phyloP scores from a whole-genome alignment of 805 yeast genomes.

The Lipomyces anomalus region DNA sequence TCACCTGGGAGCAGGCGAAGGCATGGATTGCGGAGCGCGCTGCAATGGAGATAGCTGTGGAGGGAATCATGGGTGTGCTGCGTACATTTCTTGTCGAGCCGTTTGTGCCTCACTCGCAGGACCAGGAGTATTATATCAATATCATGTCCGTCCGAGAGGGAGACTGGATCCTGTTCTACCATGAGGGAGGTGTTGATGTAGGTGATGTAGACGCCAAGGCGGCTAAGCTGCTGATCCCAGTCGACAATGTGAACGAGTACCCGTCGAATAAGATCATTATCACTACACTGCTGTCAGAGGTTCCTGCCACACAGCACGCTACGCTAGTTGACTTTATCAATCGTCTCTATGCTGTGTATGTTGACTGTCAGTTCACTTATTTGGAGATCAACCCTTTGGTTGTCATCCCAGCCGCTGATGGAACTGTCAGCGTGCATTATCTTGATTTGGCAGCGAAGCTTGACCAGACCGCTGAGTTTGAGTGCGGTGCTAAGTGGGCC shows the following conservation, averaged over 20 bases:
- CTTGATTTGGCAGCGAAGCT: slow-evolving; percentile 45
- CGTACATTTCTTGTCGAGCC: slow-evolving; percentile 43
- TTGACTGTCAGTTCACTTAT: slow-evolving; percentile 43
- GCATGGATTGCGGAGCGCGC: slow-evolving; percentile 43
- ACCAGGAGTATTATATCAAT: slow-evolving; percentile 44
- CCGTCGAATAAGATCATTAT: slow-evolving; percentile 37
- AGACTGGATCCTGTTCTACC: slow-evolving; percentile 44
- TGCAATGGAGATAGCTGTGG: slow-evolving; percentile 37
- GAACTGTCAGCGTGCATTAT: slow-evolving; percentile 40
- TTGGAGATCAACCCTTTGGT: slow-evolving; percentile 44
- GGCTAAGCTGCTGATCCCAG: slow-evolving; percentile 39
- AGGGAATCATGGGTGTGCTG: slow-evolving; percentile 37
- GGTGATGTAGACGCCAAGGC: slow-evolving; percentile 47
- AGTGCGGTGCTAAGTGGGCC: slow-evolving; percentile 47
- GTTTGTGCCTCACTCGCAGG: slow-evolving; percentile 44
- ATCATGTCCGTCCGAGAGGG: slow-evolving; percentile 45
- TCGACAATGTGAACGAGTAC: slow-evolving; percentile 38
- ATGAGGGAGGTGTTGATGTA: slow-evolving; percentile 46
- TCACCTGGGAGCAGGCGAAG: slow-evolving; percentile 41
- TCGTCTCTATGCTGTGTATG: slow-evolving; percentile 44
- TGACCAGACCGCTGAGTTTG: slow-evolving; percentile 46
- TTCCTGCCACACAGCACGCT: slow-evolving; percentile 39
- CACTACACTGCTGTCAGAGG: slow-evolving; percentile 34
- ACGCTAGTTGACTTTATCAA: slow-evolving; percentile 42
- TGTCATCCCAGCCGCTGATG: slow-evolving; percentile 37